These are phyloP conservation scores for Syzygium malaccense DNA, from an alignment of 441 rosid species.

Conservation along the genomic window DNA sequence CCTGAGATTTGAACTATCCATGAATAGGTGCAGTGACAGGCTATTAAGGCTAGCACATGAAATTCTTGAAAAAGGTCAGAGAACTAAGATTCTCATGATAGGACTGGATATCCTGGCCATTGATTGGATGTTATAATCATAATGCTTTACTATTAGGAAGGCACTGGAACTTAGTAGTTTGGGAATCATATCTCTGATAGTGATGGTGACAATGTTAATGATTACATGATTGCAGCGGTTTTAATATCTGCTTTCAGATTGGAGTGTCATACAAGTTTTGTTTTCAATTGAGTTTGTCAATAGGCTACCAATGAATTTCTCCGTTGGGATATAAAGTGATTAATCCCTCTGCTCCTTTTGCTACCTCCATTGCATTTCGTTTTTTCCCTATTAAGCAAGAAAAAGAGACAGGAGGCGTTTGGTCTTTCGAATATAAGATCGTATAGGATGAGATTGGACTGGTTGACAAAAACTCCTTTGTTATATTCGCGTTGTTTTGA, in stretches of 20 bases:
- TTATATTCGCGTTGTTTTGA: not conserved
- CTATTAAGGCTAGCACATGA: constrained; percentile 69
- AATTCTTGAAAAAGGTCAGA: constrained; percentile 79
- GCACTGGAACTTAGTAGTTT: not conserved
- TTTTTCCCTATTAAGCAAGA: not conserved
- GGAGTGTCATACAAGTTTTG: not conserved
- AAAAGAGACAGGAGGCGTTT: not conserved
- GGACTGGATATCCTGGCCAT: not conserved
- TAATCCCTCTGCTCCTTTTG: not conserved
- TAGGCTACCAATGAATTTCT: not conserved
- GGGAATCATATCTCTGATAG: not conserved
- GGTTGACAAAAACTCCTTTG: not conserved
- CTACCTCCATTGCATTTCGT: not conserved
- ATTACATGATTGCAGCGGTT: not conserved
- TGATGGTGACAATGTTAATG: not conserved
- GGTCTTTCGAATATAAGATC: not conserved
- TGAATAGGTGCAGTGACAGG: constrained; percentile 64
- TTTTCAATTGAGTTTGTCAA: not conserved
- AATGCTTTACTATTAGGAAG: not conserved
- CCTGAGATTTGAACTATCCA: constrained; percentile 87
- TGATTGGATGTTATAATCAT: not conserved
- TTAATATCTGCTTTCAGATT: not conserved
- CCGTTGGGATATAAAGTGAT: not conserved
- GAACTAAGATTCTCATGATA: constrained; percentile 7
- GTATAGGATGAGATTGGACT: not conserved